Evolutionary conservation across 345 rosid genomes (phyloP).

Genomic region (Odontarrhena argentea): DNA sequence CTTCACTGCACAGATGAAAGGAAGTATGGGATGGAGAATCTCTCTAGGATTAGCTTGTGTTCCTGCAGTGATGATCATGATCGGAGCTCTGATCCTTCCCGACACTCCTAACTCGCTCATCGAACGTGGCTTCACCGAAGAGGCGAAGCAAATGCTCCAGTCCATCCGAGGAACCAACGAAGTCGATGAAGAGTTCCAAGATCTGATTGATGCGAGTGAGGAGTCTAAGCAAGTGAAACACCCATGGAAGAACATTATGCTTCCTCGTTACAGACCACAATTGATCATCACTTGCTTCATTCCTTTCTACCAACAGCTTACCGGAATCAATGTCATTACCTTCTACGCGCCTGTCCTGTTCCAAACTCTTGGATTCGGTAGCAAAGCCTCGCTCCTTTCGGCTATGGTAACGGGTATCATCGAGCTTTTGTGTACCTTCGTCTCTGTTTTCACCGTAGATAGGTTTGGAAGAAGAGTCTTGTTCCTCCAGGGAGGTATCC

Average conservation of each 20-base stretch:
- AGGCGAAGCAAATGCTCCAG: constrained; percentile 60
- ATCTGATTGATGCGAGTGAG: constrained; percentile 58
- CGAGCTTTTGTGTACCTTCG: constrained; percentile 60
- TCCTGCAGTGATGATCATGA: constrained; percentile 62
- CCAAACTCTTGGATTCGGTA: constrained; percentile 71
- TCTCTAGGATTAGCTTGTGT: constrained; percentile 70
- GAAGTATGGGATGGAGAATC: constrained; percentile 76
- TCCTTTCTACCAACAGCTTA: constrained; percentile 77
- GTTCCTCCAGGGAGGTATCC: constrained; percentile 73
- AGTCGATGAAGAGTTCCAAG: constrained; percentile 67
- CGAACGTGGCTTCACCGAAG: constrained; percentile 62
- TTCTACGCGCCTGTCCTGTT: constrained; percentile 80
- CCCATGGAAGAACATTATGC: constrained; percentile 68
- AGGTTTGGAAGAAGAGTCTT: constrained; percentile 63
- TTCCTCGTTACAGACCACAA: constrained; percentile 65
- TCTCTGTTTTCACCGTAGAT: constrained; percentile 61
- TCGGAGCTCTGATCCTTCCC: constrained; percentile 67
- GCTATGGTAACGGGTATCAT: constrained; percentile 68
- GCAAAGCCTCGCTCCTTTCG: constrained; percentile 68
- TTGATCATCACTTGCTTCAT: constrained; percentile 51
- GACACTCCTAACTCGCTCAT: constrained; percentile 82
- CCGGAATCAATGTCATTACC: constrained; percentile 76
- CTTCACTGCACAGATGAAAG: constrained; percentile 51
- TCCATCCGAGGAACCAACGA: constrained; percentile 57
- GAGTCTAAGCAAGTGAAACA: constrained; percentile 58